Evolutionary conservation across 345 rosid species (phyloP).

Genomic region (Arabidopsis suecica): DNA sequence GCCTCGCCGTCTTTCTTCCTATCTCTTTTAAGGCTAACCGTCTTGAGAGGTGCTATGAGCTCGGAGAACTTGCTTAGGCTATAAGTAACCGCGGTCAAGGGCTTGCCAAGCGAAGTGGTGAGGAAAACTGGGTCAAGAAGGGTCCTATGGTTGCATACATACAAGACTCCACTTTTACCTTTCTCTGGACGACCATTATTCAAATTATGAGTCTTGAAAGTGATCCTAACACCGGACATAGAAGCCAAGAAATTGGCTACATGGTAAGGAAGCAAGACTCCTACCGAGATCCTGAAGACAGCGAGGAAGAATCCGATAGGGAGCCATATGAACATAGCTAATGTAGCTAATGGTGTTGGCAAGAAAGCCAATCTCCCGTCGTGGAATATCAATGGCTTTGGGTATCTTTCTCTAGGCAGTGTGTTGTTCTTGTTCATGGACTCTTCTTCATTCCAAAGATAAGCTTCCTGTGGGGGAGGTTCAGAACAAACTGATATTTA

Average conservation of each 20-base stretch:
- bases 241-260: constrained; percentile 51
- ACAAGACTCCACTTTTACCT: constrained; percentile 66
- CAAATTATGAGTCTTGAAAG: constrained; percentile 41
- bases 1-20: constrained; percentile 66
- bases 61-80: constrained; percentile 91
- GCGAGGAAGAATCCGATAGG: constrained; percentile 71
- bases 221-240: constrained; percentile 58
- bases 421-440: constrained; percentile 38
- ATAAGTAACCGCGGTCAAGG: constrained; percentile 86
- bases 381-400: constrained; percentile 87
- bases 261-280: constrained; percentile 68
- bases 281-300: constrained; percentile 64
- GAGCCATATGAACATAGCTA: constrained; percentile 76
- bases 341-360: constrained; percentile 81
- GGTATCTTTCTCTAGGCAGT: constrained; percentile 77
- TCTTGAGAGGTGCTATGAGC: constrained; percentile 75
- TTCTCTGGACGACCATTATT: constrained; percentile 33
- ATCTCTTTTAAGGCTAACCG: constrained; percentile 81
- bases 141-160: constrained; percentile 88
- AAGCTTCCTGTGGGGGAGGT: constrained; percentile 61
- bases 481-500: neutral
- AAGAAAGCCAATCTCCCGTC: constrained; percentile 97
- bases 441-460: constrained; percentile 67
- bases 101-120: constrained; percentile 58
- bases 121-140: constrained; percentile 90